Base-by-base conservation (phyloP, 305 asterid genomes). In the Fraxinus angustifolia region DNA sequence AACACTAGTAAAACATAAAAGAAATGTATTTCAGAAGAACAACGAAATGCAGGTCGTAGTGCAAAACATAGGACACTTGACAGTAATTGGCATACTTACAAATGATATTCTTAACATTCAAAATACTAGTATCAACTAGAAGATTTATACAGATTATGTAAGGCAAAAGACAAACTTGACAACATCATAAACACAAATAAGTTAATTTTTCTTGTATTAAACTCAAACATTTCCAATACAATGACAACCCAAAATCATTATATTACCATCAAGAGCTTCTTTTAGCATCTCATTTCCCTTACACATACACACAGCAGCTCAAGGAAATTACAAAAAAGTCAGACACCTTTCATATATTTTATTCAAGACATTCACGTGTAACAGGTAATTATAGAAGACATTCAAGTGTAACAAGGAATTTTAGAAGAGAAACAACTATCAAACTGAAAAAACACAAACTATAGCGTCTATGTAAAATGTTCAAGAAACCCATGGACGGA, bases 401-500 rank as follows among this genome's bases (percentile, higher is more conserved):
- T 21, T 11, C 11, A 45, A 21, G 10, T 17, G 21, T 23, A n/a
- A 36, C 70, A 77, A 48, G 40, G 72, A 53, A 70, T 56, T 4
- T 67, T 6, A 78, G 76, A 58, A 38, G 81, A 85, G 81, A 75
- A 8, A 38, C 81, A 58, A 31, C 34, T 31, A 0, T 31, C 34
- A 31, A 2, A 31, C 34, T 31, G 34, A 31, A 31, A 31, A 31
- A 31, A 31, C 34, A 31, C 34, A 31, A 31, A 31, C 4, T 31
- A 4, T 0, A 31, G 4, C 3, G 34, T 31, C 34, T 31, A 31
- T 31, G 34, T 31, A 3, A 30, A 30, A 30, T 30, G 33, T 30
- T 30, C 33, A 30, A 30, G 33, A 3, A 31, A 31, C 3, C 34
- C 2, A 31, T 31, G 34, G 34, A 31, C 3, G 34, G 34, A 31